phyloP scores from a whole-genome alignment of 805 yeast genomes.

The Priceomyces melissophilus region DNA sequence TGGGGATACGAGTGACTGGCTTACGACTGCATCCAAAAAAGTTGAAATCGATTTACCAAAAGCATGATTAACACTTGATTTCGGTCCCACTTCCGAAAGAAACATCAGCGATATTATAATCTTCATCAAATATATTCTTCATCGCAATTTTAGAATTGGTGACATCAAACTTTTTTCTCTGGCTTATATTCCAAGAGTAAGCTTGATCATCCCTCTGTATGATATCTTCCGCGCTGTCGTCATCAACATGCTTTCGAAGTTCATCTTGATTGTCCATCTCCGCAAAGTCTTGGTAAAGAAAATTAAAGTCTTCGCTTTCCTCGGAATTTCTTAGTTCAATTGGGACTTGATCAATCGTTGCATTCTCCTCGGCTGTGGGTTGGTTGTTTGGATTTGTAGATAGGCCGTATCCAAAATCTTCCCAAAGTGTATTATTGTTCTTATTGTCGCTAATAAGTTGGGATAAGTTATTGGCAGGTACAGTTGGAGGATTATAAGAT shows the following conservation, averaged over 20 bases:
- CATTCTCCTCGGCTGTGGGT: background rate
- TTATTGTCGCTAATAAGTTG: too few species aligned
- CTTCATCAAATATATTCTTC: slow-evolving; percentile 6
- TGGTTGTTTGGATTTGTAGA: too few species aligned
- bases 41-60: slow-evolving; percentile 1
- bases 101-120: slow-evolving; percentile 6
- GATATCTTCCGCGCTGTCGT: background rate
- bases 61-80: slow-evolving; percentile 8
- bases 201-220: background rate
- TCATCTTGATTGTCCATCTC: slow-evolving; percentile 3
- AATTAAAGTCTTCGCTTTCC: slow-evolving; percentile 6
- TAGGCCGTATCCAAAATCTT: too few species aligned
- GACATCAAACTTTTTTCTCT: slow-evolving; percentile 1
- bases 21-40: slow-evolving; percentile 1
- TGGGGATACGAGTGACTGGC: slow-evolving; percentile 2
- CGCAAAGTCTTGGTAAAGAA: slow-evolving; percentile 3
- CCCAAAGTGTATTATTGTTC: too few species aligned
- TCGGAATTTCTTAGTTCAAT: slow-evolving; percentile 6
- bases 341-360: slow-evolving; percentile 4
- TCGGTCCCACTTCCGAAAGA: slow-evolving; percentile 11
- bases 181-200: slow-evolving; percentile 7
- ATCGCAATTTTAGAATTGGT: slow-evolving; percentile 4
- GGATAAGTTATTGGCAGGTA: too few species aligned
- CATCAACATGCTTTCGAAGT: slow-evolving; percentile 3
- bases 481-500: too few species aligned